These are phyloP conservation scores for Laetiporus sulphureus DNA, from an alignment of 1,284 basidiomycete genomes.

Conservation along the genomic window DNA sequence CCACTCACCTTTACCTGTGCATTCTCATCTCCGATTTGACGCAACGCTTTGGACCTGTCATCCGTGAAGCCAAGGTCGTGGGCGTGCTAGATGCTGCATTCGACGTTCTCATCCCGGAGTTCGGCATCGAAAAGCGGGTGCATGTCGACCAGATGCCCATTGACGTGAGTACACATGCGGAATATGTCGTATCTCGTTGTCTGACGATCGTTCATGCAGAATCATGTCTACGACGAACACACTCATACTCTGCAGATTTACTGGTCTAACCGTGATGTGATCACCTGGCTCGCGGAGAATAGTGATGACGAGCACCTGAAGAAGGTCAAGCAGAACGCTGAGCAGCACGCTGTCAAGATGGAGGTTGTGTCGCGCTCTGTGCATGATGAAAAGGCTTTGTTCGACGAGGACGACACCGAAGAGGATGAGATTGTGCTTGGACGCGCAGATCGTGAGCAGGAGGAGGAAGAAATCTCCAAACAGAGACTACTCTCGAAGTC, in stretches of 20 bases:
- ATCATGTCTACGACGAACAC: conserved; percentile 93
- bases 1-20: conserved; percentile 91
- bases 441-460: conserved; percentile 39
- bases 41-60: conserved; percentile 89
- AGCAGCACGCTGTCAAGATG: conserved; percentile 82
- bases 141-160: conserved; percentile 99
- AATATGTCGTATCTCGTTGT: neutral
- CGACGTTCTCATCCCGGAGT: conserved; percentile 90
- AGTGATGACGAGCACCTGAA: conserved; percentile 91
- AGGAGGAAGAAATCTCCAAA: conserved; percentile 53
- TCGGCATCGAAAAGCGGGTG: conserved; percentile 96
- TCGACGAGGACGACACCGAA: conserved; percentile 76
- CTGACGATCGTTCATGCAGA: conserved; percentile 36
- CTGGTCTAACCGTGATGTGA: conserved; percentile 89
- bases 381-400: conserved; percentile 82
- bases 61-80: conserved; percentile 90
- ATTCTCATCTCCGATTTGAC: conserved; percentile 91
- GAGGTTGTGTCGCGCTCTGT: conserved; percentile 75
- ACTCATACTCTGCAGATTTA: conserved; percentile 85
- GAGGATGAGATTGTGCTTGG: conserved; percentile 78
- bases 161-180: conserved; percentile 48
- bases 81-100: conserved; percentile 94
- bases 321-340: conserved; percentile 85
- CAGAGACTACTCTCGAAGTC: conserved; percentile 75
- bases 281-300: conserved; percentile 90